Evolutionary conservation across 2,329 filamentous ascomycete species (phyloP).

Genomic region (Chrysoporthe deuterocubensis): DNA sequence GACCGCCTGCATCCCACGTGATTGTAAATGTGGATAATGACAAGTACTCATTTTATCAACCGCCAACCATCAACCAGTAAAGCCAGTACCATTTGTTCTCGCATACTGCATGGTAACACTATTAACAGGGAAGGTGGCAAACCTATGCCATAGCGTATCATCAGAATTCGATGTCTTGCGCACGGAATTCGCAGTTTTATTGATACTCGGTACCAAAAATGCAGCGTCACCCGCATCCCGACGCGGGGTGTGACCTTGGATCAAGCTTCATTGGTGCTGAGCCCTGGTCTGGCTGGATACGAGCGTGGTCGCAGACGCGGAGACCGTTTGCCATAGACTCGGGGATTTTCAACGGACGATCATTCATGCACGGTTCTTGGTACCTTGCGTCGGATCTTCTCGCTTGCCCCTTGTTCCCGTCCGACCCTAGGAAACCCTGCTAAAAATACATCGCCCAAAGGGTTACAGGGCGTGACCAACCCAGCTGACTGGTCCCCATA

Average conservation of each 20-base stretch:
- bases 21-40: background rate
- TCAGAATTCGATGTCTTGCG: background rate
- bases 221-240: background rate
- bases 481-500: background rate
- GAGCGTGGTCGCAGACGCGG: background rate
- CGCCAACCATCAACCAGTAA: background rate
- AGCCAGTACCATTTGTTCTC: background rate
- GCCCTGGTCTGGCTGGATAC: background rate
- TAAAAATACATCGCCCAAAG: background rate
- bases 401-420: background rate
- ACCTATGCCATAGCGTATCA: background rate
- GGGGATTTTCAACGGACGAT: background rate
- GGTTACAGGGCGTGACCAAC: background rate
- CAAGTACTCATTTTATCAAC: background rate
- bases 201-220: background rate
- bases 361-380: slow-evolving; percentile 5
- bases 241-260: background rate
- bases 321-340: background rate
- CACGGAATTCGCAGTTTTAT: background rate
- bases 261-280: background rate
- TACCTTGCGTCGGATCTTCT: background rate
- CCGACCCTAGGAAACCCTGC: background rate
- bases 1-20: background rate
- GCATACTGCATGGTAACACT: background rate
- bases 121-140: background rate